phyloP scores from a whole-genome alignment of 768 basidiomycete genomes.

The Podaxis mareebaensis region DNA sequence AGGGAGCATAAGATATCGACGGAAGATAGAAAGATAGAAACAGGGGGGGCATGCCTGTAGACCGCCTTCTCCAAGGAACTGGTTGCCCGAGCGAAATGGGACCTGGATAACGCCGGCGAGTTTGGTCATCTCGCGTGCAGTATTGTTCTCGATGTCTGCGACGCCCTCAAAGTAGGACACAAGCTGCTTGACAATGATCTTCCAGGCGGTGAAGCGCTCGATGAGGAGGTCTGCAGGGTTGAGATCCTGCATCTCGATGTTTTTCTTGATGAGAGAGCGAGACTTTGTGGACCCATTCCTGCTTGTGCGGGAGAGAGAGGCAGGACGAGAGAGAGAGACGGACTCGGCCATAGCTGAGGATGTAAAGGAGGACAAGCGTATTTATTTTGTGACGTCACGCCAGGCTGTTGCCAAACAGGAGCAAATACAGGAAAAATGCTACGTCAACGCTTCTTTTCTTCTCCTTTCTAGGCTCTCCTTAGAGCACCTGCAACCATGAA shows the following conservation, averaged over 20 bases:
- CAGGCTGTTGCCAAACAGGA: constrained; percentile 1
- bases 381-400: constrained; percentile 11
- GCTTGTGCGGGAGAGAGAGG: constrained; percentile 67
- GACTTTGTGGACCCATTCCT: constrained; percentile 69
- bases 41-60: constrained; percentile 58
- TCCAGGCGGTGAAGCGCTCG: constrained; percentile 93
- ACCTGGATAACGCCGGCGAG: constrained; percentile 96
- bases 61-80: constrained; percentile 97
- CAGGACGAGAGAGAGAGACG: constrained; percentile 63
- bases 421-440: constrained; percentile 13
- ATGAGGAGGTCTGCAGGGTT: constrained; percentile 95
- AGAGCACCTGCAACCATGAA: constrained; percentile 52
- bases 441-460: neutral
- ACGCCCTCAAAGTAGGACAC: constrained; percentile 83
- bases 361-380: neutral
- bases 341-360: constrained; percentile 3
- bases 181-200: constrained; percentile 94
- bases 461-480: neutral
- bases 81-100: constrained; percentile 92
- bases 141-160: constrained; percentile 91
- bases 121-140: constrained; percentile 89
- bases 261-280: constrained; percentile 93
- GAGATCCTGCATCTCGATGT: constrained; percentile 86
- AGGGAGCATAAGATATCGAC: neutral
- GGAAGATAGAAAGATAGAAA: neutral